These are phyloP conservation scores for Epithemia pelagica DNA, from an alignment of 108 stramenopile genomes.

Conservation along the genomic window DNA sequence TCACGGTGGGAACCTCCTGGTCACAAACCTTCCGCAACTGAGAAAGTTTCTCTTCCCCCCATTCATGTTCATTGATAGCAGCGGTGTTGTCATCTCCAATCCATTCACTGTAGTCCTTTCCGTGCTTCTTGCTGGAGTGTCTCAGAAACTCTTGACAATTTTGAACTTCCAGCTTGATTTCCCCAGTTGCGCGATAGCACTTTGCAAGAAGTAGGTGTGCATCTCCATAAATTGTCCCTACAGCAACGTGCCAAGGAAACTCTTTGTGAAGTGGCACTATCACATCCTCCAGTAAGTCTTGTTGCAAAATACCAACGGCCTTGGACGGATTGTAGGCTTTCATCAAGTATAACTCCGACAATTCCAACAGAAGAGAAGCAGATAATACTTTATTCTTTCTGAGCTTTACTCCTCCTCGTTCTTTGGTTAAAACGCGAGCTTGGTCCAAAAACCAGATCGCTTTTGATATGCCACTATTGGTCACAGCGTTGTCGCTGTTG, in stretches of 20 bases:
- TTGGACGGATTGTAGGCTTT: neutral
- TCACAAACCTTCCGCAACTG: neutral
- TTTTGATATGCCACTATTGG: neutral
- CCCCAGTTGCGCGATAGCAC: neutral
- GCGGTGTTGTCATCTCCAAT: neutral
- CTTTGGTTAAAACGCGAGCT: neutral
- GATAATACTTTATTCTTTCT: neutral
- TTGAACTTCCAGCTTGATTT: neutral
- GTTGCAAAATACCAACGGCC: neutral
- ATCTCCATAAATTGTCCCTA: neutral
- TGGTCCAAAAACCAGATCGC: neutral
- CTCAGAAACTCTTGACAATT: neutral
- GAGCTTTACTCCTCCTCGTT: neutral
- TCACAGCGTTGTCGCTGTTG: neutral
- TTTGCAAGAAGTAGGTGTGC: neutral
- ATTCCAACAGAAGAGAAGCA: neutral
- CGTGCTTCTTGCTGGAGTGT: neutral
- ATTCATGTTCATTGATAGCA: neutral
- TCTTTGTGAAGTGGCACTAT: neutral
- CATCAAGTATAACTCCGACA: neutral
- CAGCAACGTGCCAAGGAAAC: slow-evolving; percentile 3
- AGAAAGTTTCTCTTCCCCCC: neutral
- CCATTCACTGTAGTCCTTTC: slow-evolving; percentile 1
- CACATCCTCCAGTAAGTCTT: neutral
- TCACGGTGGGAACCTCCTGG: neutral